Conservation (phyloP, 306 rosid genomes). For the Medicago truncatula region MtrunA17r5.0-ANR NC_053048.1:39054001-39054500, state of each 20-base stretch:
- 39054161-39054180: slow-evolving; percentile 18
- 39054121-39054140: slow-evolving; percentile 92
- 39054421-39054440: slow-evolving; percentile 87
- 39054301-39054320: slow-evolving; percentile 89
- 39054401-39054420: slow-evolving; percentile 83
- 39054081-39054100: slow-evolving; percentile 89
- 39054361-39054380: slow-evolving; percentile 94
- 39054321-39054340: slow-evolving; percentile 99
- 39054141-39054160: slow-evolving; percentile 27
- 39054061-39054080: slow-evolving; percentile 82
- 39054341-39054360: slow-evolving; percentile 95
- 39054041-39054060: slow-evolving; percentile 79
- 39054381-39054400: slow-evolving; percentile 87
- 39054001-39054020: slow-evolving; percentile 59
- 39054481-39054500: slow-evolving; percentile 14
- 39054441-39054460: slow-evolving; percentile 33
- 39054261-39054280: slow-evolving; percentile 99
- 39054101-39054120: slow-evolving; percentile 94
- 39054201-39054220: too few species aligned
- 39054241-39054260: slow-evolving; percentile 68
- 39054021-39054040: slow-evolving; percentile 72
- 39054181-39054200: slow-evolving; percentile 19
- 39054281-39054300: slow-evolving; percentile 89
- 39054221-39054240: background rate
- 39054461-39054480: slow-evolving; percentile 8